Conservation (phyloP, 2,329 filamentous ascomycete species). For the Penicillium hesseltinei region DNA sequence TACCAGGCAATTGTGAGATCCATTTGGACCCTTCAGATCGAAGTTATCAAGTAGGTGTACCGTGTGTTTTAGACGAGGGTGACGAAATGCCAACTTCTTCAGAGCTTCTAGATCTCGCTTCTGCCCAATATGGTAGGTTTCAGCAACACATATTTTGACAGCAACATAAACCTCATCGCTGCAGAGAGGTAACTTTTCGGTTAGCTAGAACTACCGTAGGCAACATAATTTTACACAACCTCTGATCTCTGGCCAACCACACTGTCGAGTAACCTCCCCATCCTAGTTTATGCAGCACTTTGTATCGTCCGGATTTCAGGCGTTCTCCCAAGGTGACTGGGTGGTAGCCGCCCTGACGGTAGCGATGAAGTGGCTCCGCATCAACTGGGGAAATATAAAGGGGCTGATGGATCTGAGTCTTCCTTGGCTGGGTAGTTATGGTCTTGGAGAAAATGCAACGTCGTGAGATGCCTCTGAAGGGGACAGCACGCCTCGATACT, state of each 20-base stretch:
- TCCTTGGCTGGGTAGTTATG: not conserved
- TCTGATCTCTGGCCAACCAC: constrained; percentile 36
- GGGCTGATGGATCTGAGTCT: constrained; percentile 5
- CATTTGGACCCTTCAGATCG: constrained; percentile 44
- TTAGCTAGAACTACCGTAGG: constrained; percentile 8
- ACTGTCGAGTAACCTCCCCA: constrained; percentile 39
- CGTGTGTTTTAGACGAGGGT: constrained; percentile 28
- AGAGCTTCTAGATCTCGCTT: constrained; percentile 20
- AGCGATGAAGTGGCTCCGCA: constrained; percentile 25
- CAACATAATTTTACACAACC: constrained; percentile 9
- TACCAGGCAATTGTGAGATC: constrained; percentile 47
- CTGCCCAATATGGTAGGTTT: constrained; percentile 9
- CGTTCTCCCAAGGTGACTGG: constrained; percentile 33
- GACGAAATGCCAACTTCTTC: constrained; percentile 13
- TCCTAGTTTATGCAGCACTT: constrained; percentile 40
- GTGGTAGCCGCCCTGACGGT: constrained; percentile 34
- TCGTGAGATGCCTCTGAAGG: not conserved
- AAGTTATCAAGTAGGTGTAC: constrained; percentile 42
- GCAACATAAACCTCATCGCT: constrained; percentile 25
- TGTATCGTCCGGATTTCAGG: constrained; percentile 32
- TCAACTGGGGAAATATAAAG: constrained; percentile 13
- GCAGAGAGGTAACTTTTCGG: constrained; percentile 11
- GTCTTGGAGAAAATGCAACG: not conserved
- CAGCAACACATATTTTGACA: constrained; percentile 24
- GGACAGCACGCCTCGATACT: not conserved